Evolutionary conservation across 805 yeast genomes (phyloP), one percentile per base, ranked within the genome.

Genomic region (Starmerella gropengiesseri): DNA sequence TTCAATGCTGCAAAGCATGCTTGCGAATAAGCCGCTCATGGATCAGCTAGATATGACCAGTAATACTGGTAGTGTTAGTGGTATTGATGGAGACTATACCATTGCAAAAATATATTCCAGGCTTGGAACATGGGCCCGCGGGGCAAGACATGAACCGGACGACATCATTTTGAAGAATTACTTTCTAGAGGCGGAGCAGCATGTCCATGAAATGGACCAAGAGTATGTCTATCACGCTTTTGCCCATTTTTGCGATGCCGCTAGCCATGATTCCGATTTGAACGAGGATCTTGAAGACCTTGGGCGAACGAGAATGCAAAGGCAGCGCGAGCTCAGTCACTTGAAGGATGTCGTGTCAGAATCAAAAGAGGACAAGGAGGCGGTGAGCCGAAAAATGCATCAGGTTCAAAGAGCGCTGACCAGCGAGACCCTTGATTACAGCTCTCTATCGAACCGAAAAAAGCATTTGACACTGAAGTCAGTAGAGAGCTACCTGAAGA

Each of bases 61-160:
- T 17, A 25, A 9, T 13, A 9, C 37, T 23, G 7, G 26, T 23
- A 11, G 11, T 8, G 7, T 23, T 7, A 7, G 26, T 23, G 11
- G 26, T 8, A 7, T 34, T 5, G 21, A 14, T 3, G 31, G 25
- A 5, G 39, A 36, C 16, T 27, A 26, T 17, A 36, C 31, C 13
- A 23, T 27, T 1, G 36, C 51, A 6, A 49, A 45, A 9, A 45
- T 49, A 6, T 45, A 52, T 20, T 38, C 57, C 13, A 33, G 28
- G 5, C 38, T 62, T 50, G 66, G 78, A 0, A 68, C 72, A 36
- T 86, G 95, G 95, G 61, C 75, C 27, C 69, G 83, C 0, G 73
- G 69, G 36, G 80, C 93, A 0, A 70, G 81, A 28, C 78, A 77
- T 47, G 93, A 79, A 45, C 66, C 77, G 9, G 73, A 85, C 0